These are phyloP conservation scores for Trichosporon sp. DNA, from an alignment of 1,284 basidiomycete species.

Conservation along the genomic window DNA sequence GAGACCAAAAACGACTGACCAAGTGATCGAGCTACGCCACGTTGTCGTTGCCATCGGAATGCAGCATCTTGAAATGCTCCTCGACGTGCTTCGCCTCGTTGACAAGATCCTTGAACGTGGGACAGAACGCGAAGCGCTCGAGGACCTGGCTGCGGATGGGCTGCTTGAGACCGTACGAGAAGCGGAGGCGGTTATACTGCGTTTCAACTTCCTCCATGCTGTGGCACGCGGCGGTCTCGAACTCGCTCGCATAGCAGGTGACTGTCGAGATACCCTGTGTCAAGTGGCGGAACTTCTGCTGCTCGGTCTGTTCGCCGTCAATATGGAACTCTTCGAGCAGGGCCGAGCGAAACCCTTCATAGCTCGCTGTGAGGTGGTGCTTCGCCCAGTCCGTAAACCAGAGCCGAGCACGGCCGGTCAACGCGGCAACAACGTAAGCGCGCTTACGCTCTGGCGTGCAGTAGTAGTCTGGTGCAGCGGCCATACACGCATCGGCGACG, in stretches of 20 bases:
- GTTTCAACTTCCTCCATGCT: not conserved
- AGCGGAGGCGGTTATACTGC: constrained; percentile 2
- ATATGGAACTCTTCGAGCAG: constrained; percentile 5
- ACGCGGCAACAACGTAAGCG: not conserved
- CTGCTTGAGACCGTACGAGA: not conserved
- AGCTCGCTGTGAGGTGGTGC: not conserved
- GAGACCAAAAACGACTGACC: not conserved
- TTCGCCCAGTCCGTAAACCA: constrained; percentile 5
- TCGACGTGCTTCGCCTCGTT: not conserved
- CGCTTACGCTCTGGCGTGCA: constrained; percentile 9
- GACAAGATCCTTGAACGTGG: not conserved
- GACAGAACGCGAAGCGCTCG: not conserved
- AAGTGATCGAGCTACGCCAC: too few species aligned
- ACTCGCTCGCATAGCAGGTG: not conserved
- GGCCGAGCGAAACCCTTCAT: not conserved
- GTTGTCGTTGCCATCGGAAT: too few species aligned
- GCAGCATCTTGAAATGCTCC: not conserved
- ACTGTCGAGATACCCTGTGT: not conserved
- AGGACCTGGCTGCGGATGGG: not conserved
- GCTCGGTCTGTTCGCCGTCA: not conserved
- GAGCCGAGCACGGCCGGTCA: not conserved
- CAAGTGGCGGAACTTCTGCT: constrained; percentile 7
- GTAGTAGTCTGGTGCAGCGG: constrained; percentile 8
- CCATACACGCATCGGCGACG: constrained; percentile 3
- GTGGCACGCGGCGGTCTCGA: not conserved